Evolutionary conservation across 768 basidiomycete species (phyloP).

Genomic region (Inosperma sp.): DNA sequence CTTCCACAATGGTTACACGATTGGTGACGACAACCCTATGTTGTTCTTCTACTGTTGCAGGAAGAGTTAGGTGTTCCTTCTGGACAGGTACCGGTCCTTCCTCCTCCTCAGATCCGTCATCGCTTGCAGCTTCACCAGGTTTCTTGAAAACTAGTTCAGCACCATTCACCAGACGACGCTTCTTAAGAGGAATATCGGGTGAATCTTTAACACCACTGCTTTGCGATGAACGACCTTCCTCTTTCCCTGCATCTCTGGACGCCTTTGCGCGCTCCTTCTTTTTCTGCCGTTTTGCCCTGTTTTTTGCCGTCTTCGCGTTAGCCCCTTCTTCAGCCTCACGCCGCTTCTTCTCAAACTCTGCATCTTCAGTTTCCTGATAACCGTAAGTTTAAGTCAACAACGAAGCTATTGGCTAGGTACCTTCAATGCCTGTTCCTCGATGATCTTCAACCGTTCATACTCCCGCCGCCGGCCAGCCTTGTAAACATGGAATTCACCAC

Average conservation of each 20-base stretch:
- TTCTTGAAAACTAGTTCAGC: slow-evolving; percentile 56
- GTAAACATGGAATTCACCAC: slow-evolving; percentile 98
- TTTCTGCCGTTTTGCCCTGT: slow-evolving; percentile 89
- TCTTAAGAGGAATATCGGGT: slow-evolving; percentile 57
- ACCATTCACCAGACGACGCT: slow-evolving; percentile 75
- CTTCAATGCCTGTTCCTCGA: slow-evolving; percentile 78
- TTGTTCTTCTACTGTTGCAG: slow-evolving; percentile 1
- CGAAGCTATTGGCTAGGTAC: slow-evolving; percentile 39
- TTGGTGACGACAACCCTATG: slow-evolving; percentile 16
- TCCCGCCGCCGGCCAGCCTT: slow-evolving; percentile 91
- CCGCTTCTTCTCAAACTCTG: slow-evolving; percentile 73
- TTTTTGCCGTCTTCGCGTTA: slow-evolving; percentile 91
- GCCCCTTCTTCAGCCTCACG: slow-evolving; percentile 64
- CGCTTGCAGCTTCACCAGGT: slow-evolving; percentile 38
- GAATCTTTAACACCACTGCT: slow-evolving; percentile 22
- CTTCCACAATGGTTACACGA: slow-evolving; percentile 32
- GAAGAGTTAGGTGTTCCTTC: background rate
- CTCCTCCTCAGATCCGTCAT: slow-evolving; percentile 32
- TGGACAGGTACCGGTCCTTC: slow-evolving; percentile 6
- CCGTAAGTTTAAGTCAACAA: background rate
- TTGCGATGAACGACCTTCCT: slow-evolving; percentile 24
- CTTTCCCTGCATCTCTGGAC: slow-evolving; percentile 27
- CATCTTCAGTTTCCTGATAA: slow-evolving; percentile 60
- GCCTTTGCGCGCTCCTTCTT: slow-evolving; percentile 72
- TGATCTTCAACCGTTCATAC: slow-evolving; percentile 87